A percentile compares a stretch with the other conserved stretches of the same genome.
Evolutionary conservation across 1,284 basidiomycete genomes (phyloP).

Genomic region (Ustilago tritici): DNA sequence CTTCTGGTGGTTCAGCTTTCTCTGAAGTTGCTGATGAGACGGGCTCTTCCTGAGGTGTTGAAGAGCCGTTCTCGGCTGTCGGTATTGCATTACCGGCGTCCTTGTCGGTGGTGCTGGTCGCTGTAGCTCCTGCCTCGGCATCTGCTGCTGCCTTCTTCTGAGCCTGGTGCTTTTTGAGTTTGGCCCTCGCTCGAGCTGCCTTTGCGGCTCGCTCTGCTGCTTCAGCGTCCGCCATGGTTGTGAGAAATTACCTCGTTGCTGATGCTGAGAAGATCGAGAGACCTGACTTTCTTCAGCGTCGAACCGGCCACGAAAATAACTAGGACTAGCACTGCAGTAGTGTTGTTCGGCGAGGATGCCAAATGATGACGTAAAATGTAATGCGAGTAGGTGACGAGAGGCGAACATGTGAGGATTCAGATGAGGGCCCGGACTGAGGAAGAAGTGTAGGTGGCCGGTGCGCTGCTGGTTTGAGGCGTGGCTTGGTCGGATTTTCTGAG

Average conservation of each 20-base stretch:
- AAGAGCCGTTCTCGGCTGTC: constrained; percentile 24
- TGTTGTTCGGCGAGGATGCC: background rate
- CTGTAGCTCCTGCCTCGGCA: constrained; percentile 23
- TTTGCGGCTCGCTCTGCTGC: constrained; percentile 56
- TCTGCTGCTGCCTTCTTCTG: constrained; percentile 55
- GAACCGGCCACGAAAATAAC: no score
- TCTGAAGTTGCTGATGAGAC: constrained; percentile 3
- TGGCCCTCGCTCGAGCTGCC: constrained; percentile 51
- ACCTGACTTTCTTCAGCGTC: background rate
- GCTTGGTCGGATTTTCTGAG: constrained; percentile 18
- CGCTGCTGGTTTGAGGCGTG: constrained; percentile 4
- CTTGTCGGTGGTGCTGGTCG: constrained; percentile 15
- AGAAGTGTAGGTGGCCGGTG: constrained; percentile 29
- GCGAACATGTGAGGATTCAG: background rate
- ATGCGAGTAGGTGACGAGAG: no score
- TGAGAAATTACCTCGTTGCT: background rate
- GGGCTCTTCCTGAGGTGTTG: constrained; percentile 15
- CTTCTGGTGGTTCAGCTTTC: background rate
- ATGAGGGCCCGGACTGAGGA: background rate
- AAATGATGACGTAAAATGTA: background rate
- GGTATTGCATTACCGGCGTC: constrained; percentile 12
- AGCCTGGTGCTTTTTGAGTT: constrained; percentile 59
- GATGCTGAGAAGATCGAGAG: background rate
- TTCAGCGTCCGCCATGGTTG: constrained; percentile 51
- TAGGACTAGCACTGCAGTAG: no score